Evolutionary conservation across 345 rosid species (phyloP), one percentile per base, ranked within the genome.

Genomic region (Rhodomyrtus tomentosa): DNA sequence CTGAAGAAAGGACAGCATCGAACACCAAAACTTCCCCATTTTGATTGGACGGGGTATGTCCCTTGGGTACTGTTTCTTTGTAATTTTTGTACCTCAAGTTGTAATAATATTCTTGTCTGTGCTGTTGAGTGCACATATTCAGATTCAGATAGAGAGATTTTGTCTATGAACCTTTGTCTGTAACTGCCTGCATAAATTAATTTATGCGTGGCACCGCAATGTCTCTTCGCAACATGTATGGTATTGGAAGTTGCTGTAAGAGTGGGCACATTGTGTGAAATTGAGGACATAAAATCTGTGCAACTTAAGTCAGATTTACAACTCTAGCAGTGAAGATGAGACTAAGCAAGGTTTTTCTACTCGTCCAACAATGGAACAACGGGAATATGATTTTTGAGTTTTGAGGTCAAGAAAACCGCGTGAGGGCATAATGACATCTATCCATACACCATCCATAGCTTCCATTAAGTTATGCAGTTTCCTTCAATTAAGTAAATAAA

Each of bases 31-130:
- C 88, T 90, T 88, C 99, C 99, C 16, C 89, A 92, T 84, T 96
- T 95, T 90, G 94, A 92, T 85, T 96, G 98, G 99, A 94, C 98
- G 1, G 99, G 99, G 99, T 96, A 93, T 21, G 45, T 84, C 83
- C 74, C 49, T 55, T 53, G 42, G 45, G 6, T 36, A 36, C 54
- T 24, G 0, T 29, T 76, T 22, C 76, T 4, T 40, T 40, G 48
- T 79, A 51, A 29, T 53, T 40, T 85, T 7, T 82, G 58, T 21
- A 80, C n/a, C 55, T 80, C 51, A 18, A 29, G 38, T 81, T 58
- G 82, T 36, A 27, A 81, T 16, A 16, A 68, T 32, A 68, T 32
- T 68, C 76, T 68, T 16, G 76, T 68, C 76, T 32, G 76, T 32
- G 45, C 76, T 4, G 45, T 68, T 7, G 42, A 68, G 12, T 36